phyloP scores from a whole-genome alignment of 805 yeast genomes.

The Spathaspora passalidarum region DNA sequence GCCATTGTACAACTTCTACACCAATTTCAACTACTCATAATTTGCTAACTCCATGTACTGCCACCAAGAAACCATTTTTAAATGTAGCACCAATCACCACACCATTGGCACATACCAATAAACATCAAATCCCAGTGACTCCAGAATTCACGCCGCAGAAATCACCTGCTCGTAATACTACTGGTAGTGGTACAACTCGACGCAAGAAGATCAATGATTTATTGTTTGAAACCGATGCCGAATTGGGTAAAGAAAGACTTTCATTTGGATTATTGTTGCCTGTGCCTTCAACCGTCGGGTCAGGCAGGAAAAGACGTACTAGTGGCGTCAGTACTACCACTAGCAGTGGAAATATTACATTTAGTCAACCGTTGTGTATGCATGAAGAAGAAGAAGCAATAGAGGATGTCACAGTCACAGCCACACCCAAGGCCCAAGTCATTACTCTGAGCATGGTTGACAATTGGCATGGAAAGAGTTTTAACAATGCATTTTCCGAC shows the following conservation, averaged over 20 bases:
- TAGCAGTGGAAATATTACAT: background rate
- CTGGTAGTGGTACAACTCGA: conserved; percentile 8
- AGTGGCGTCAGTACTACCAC: background rate
- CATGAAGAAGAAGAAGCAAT: conserved; percentile 16
- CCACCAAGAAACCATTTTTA: conserved; percentile 1
- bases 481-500: conserved; percentile 27
- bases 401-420: conserved; percentile 10
- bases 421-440: conserved; percentile 30
- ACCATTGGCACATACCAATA: conserved; percentile 3
- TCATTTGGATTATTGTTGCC: conserved; percentile 32
- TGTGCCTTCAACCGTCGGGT: conserved; percentile 36
- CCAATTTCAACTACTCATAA: conserved; percentile 1
- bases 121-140: conserved; percentile 17
- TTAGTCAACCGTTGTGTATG: background rate
- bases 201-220: conserved; percentile 18
- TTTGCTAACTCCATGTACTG: conserved; percentile 6
- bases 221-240: conserved; percentile 11
- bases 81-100: conserved; percentile 1
- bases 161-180: conserved; percentile 23
- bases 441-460: conserved; percentile 30
- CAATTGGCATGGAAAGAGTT: conserved; percentile 38
- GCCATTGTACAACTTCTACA: background rate
- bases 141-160: conserved; percentile 34
- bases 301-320: conserved; percentile 24
- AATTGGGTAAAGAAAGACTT: conserved; percentile 3